A percentile compares a stretch with the other conserved stretches of the same genome.
phyloP scores from a whole-genome alignment of 2,329 filamentous ascomycete species.

The Nemania bipapillata region DNA sequence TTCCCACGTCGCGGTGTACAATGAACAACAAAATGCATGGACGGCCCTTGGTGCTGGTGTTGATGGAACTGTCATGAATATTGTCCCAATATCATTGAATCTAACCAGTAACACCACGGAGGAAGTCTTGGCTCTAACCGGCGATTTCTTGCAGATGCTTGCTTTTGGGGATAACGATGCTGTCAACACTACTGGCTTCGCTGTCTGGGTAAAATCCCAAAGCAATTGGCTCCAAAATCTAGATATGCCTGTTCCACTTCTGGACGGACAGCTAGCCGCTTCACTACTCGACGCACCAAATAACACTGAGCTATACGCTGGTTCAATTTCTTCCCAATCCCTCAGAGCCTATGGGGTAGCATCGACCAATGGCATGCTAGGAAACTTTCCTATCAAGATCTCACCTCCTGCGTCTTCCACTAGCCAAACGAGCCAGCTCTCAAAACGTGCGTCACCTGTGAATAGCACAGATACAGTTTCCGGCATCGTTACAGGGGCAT shows the following conservation, averaged over 20 bases:
- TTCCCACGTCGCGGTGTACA: constrained; percentile 80
- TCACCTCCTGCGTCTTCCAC: constrained; percentile 51
- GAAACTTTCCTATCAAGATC: constrained; percentile 68
- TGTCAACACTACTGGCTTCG: constrained; percentile 77
- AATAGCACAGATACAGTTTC: constrained; percentile 57
- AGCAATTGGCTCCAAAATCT: constrained; percentile 90
- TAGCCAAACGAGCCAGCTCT: constrained; percentile 53
- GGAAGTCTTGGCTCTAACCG: constrained; percentile 80
- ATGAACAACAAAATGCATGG: constrained; percentile 76
- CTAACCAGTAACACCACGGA: constrained; percentile 75
- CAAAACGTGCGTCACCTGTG: constrained; percentile 60
- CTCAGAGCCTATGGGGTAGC: constrained; percentile 78
- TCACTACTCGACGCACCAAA: constrained; percentile 72
- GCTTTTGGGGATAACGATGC: constrained; percentile 72
- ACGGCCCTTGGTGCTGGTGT: constrained; percentile 83
- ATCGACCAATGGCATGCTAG: constrained; percentile 68
- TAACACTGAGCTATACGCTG: constrained; percentile 77
- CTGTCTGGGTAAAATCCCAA: constrained; percentile 88
- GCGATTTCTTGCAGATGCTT: constrained; percentile 78
- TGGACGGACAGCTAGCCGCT: constrained; percentile 78
- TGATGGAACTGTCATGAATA: constrained; percentile 77
- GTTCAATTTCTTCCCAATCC: constrained; percentile 81
- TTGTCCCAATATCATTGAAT: constrained; percentile 84
- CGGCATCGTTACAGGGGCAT: constrained; percentile 81
- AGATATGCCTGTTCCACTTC: constrained; percentile 68